phyloP scores from a whole-genome alignment of 768 basidiomycete species.

The Agrocybe chaxingu region DNA sequence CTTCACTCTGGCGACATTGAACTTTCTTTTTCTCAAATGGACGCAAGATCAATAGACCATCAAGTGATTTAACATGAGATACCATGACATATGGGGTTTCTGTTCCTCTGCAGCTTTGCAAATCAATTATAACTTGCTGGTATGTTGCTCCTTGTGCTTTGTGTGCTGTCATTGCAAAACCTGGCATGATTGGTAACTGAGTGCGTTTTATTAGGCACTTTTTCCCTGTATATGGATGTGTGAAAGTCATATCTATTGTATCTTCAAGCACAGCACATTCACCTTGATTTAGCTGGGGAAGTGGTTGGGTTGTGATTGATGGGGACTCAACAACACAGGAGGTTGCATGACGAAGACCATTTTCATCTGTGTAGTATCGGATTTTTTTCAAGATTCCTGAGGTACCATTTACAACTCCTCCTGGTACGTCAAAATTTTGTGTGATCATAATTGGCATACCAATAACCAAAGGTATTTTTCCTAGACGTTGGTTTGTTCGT shows the following conservation, averaged over 20 bases:
- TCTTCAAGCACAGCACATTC: slow-evolving; percentile 22
- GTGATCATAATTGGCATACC: slow-evolving; percentile 36
- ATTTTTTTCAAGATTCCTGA: slow-evolving; percentile 22
- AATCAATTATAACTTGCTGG: background rate
- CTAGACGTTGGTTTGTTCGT: slow-evolving; percentile 26
- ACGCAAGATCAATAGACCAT: too few relatives aligned
- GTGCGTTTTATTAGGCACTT: slow-evolving; percentile 19
- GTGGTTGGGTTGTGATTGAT: background rate
- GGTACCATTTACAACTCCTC: slow-evolving; percentile 34
- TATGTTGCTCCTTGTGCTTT: too few relatives aligned
- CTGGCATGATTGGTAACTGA: slow-evolving; percentile 34
- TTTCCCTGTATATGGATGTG: slow-evolving; percentile 15
- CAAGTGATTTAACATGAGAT: too few relatives aligned
- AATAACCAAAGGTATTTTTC: slow-evolving; percentile 29
- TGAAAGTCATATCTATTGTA: slow-evolving; percentile 15
- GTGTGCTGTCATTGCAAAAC: slow-evolving; percentile 37
- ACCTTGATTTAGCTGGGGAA: slow-evolving; percentile 14
- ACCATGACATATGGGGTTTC: too few relatives aligned
- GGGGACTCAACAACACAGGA: slow-evolving; percentile 23
- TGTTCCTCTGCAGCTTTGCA: background rate
- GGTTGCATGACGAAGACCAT: slow-evolving; percentile 13
- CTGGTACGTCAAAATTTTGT: slow-evolving; percentile 34
- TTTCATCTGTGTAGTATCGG: slow-evolving; percentile 15
- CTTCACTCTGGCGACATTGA: too few relatives aligned
- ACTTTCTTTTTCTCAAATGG: too few relatives aligned